These are phyloP conservation scores for Lentinula aciculospora DNA, from an alignment of 768 basidiomycete species.

Conservation along the genomic window DNA sequence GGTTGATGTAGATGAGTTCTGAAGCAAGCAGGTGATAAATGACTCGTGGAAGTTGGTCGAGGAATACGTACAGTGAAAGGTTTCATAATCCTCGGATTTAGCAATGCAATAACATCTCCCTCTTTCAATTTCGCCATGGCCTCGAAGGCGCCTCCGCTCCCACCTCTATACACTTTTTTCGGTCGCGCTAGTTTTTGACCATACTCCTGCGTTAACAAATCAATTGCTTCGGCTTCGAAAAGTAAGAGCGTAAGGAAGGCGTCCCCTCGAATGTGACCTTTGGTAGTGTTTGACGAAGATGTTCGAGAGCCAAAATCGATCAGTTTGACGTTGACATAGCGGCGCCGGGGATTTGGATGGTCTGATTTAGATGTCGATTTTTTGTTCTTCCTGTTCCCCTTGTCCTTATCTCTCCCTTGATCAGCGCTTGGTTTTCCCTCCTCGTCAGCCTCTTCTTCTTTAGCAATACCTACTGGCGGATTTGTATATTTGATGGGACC, in stretches of 20 bases:
- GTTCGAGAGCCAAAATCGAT: slow-evolving; percentile 73
- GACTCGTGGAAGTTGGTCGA: neutral
- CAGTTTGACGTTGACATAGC: slow-evolving; percentile 82
- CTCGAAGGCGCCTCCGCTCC: slow-evolving; percentile 91
- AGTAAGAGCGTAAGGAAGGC: slow-evolving; percentile 78
- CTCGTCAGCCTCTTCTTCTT: slow-evolving; percentile 41
- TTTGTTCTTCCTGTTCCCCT: slow-evolving; percentile 29
- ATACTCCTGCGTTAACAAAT: slow-evolving; percentile 47
- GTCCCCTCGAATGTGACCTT: slow-evolving; percentile 67
- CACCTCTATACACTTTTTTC: slow-evolving; percentile 75
- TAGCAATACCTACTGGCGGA: slow-evolving; percentile 53
- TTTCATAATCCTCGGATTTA: slow-evolving; percentile 84
- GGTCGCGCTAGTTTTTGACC: slow-evolving; percentile 40
- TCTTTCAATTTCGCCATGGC: slow-evolving; percentile 77
- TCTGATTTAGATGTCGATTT: slow-evolving; percentile 30
- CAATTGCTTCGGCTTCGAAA: slow-evolving; percentile 80
- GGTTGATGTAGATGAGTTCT: slow-evolving; percentile 40
- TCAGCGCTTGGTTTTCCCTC: slow-evolving; percentile 19
- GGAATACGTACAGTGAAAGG: slow-evolving; percentile 62
- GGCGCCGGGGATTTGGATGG: slow-evolving; percentile 41
- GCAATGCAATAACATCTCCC: slow-evolving; percentile 84
- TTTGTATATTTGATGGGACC: slow-evolving; percentile 71
- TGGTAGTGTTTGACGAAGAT: slow-evolving; percentile 48
- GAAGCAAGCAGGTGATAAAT: neutral
- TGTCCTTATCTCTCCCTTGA: slow-evolving; percentile 29